Evolutionary conservation across 106 monocot species (phyloP), one percentile per base, ranked within the genome.

Genomic region (Dendrobium chrysotoxum): DNA sequence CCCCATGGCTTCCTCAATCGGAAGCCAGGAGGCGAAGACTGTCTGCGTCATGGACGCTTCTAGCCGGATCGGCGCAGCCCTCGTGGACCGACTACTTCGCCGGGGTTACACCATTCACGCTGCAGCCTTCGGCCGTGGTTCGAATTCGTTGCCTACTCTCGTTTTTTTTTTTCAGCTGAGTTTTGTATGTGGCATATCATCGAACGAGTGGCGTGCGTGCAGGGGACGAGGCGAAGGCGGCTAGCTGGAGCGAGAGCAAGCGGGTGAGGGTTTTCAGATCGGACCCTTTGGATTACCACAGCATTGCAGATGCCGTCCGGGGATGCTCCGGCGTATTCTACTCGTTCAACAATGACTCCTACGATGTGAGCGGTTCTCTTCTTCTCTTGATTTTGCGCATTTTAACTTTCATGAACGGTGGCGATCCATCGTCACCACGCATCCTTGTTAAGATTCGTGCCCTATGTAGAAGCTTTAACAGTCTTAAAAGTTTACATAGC

Each of bases 261-360:
- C 55, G 88, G 75, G 80, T 94, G 30, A 89, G 80, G 87, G 25
- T 87, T 40, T 98, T 98, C 78, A 75, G 70, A 28, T 73, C 84
- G 30, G 97, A 98, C 78, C 92, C 92, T 15, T 94, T 91, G 75
- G 94, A 94, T 77, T 94, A 91, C 84, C 92, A 92, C 39, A 94
- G 84, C 89, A 92, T 98, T 81, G 83, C 88, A 31, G 92, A 87
- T 68, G 97, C 97, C 40, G 31, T 94, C 57, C 86, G 66, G 40
- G 97, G 94, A 2, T 98, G 97, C 89, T 89, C 92, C 35, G 97
- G 94, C 45, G 83, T 94, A 41, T 94, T 98, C 92, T 92, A 91
- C 92, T 79, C 82, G 53, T 98, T 94, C 76, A 70, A 77, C 1
- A 85, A 84, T 42, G 88, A 89, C 13, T 64, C 31, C 9, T 92